phyloP scores from a whole-genome alignment of 2,329 filamentous ascomycete species.

The Diplodia sapinea region DNA sequence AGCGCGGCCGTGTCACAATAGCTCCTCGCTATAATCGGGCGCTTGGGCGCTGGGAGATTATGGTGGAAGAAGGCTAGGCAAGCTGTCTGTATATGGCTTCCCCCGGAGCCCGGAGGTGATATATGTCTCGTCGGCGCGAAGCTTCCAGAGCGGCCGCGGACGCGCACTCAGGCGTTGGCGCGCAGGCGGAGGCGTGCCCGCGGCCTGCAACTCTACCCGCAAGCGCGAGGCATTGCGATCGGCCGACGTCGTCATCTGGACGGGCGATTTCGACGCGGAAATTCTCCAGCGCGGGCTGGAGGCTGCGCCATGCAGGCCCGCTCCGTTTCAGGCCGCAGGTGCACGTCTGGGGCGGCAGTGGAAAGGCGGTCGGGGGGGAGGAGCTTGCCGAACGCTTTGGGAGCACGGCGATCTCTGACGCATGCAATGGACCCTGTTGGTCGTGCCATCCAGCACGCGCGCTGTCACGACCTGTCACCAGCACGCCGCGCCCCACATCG shows the following conservation, averaged over 20 bases:
- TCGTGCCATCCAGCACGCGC: conserved; percentile 17
- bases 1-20: conserved; percentile 7
- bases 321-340: conserved; percentile 15
- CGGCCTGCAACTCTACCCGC: conserved; percentile 19
- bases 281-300: conserved; percentile 9
- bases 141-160: conserved; percentile 7
- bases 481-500: conserved; percentile 2
- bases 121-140: conserved; percentile 15
- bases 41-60: conserved; percentile 18
- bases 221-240: conserved; percentile 26
- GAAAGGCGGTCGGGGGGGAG: not conserved
- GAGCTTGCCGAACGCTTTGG: conserved; percentile 26
- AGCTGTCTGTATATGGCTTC: not conserved
- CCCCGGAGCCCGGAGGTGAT: not conserved
- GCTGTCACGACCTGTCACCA: conserved; percentile 22
- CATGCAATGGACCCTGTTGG: conserved; percentile 5
- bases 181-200: conserved; percentile 17
- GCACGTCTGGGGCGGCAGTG: conserved; percentile 21
- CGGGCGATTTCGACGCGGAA: conserved; percentile 10
- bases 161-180: conserved; percentile 1
- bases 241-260: conserved; percentile 25
- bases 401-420: conserved; percentile 4
- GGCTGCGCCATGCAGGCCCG: conserved; percentile 18
- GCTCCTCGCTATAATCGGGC: not conserved
- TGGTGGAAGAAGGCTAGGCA: not conserved